These are phyloP conservation scores for Fusarium hostae DNA, from an alignment of 2,329 filamentous ascomycete species.

Conservation along the genomic window DNA sequence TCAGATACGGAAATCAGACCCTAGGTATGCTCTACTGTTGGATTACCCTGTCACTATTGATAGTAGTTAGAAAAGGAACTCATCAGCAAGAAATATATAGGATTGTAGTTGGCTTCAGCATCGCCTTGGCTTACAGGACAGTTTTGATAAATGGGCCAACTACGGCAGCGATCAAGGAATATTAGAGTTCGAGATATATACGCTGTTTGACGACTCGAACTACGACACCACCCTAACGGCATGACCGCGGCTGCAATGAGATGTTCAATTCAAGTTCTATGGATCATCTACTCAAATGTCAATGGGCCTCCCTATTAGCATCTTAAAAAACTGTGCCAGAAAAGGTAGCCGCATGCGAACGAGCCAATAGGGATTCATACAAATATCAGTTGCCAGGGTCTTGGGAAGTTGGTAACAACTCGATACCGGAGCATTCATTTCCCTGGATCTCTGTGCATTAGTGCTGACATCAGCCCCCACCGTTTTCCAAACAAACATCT, in stretches of 20 bases:
- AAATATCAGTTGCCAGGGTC: not conserved
- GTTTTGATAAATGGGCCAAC: not conserved
- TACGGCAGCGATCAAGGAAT: not conserved
- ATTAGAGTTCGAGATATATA: no score
- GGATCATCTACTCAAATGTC: rapidly evolving
- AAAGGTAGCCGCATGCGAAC: not conserved
- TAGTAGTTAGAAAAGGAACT: no score
- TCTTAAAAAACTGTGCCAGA: not conserved
- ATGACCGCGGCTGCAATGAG: rapidly evolving
- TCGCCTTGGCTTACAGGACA: not conserved
- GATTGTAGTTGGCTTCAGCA: not conserved
- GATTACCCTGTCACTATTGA: rapidly evolving
- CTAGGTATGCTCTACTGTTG: rapidly evolving
- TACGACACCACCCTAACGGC: no score
- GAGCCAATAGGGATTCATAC: not conserved
- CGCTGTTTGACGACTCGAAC: not conserved
- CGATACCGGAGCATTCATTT: not conserved
- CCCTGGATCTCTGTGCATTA: not conserved
- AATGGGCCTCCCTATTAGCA: no score
- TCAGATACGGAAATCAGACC: not conserved
- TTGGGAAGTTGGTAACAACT: not conserved
- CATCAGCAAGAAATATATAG: not conserved
- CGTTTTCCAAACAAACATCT: not conserved
- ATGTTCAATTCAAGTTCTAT: not conserved
- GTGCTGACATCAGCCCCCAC: constrained; percentile 5